A percentile compares a stretch with the other conserved stretches of the same genome.
These are phyloP conservation scores for Metarhizium brunneum DNA, from an alignment of 2,329 filamentous ascomycete species.

Conservation along the genomic window DNA sequence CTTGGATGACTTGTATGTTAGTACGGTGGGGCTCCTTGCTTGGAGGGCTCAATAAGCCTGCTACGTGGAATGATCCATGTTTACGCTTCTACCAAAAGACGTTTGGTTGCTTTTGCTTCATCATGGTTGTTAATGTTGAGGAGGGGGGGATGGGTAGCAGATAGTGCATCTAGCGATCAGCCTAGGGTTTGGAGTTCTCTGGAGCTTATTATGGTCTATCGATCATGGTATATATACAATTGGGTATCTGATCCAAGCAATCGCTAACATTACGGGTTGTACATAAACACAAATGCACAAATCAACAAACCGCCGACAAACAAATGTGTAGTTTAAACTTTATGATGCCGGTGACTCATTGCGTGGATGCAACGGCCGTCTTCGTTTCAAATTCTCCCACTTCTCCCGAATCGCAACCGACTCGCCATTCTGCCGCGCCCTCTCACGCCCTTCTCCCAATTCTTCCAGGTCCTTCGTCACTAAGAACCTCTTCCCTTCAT, in stretches of 20 bases:
- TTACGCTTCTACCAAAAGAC: not conserved
- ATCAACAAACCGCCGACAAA: not conserved
- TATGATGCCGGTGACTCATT: not conserved
- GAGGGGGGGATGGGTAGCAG: not conserved
- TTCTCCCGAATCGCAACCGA: conserved; percentile 34
- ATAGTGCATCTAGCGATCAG: not conserved
- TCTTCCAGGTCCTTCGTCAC: conserved; percentile 41
- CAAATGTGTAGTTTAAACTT: not conserved
- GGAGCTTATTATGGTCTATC: not conserved
- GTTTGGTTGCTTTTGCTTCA: not conserved
- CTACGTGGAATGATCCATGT: not conserved
- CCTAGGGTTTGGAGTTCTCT: not conserved
- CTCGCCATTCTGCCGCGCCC: conserved; percentile 34
- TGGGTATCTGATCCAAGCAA: not conserved
- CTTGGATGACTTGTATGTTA: conserved; percentile 38
- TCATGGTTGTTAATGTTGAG: not conserved
- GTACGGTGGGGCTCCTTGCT: conserved; percentile 49
- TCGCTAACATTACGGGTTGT: not conserved
- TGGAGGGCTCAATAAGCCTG: not conserved
- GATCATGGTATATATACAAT: not conserved
- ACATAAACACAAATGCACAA: not conserved
- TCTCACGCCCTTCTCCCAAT: conserved; percentile 37
- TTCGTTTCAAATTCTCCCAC: conserved; percentile 27
- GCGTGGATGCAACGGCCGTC: conserved; percentile 13
- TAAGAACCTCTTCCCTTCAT: conserved; percentile 26